These are phyloP conservation scores for Alternaria gaisen DNA, from an alignment of 2,329 filamentous ascomycete genomes.

Conservation along the genomic window DNA sequence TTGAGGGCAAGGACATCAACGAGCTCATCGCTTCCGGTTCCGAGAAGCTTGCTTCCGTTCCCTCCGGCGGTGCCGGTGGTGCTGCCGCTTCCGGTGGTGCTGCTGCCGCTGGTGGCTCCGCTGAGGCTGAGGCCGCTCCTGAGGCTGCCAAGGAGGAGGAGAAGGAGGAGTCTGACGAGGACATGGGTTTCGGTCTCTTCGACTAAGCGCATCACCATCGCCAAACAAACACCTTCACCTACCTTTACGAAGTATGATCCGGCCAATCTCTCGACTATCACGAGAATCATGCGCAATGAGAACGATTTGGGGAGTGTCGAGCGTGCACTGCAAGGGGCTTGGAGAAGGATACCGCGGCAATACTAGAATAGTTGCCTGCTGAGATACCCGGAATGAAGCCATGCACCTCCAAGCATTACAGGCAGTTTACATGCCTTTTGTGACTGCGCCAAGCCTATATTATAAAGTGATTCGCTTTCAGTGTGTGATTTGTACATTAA, in stretches of 20 bases:
- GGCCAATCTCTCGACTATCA: constrained; percentile 39
- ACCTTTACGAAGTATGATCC: constrained; percentile 41
- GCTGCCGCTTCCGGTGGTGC: constrained; percentile 71
- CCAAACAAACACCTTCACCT: constrained; percentile 16
- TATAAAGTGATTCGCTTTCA: background rate
- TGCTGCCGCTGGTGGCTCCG: constrained; percentile 71
- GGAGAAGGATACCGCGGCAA: constrained; percentile 31
- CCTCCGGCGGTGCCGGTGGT: constrained; percentile 84
- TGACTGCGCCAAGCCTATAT: background rate
- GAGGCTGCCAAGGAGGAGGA: constrained; percentile 75
- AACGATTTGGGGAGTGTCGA: constrained; percentile 48
- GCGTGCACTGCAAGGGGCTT: constrained; percentile 43
- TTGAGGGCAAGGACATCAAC: constrained; percentile 89
- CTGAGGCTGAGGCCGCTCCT: constrained; percentile 56
- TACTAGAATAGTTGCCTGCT: constrained; percentile 29
- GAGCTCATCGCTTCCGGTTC: constrained; percentile 94
- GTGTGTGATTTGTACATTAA: too few relatives aligned
- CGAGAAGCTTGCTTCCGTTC: constrained; percentile 95
- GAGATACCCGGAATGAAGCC: constrained; percentile 50
- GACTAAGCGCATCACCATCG: constrained; percentile 58
- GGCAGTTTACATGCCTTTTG: background rate
- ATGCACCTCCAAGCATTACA: constrained; percentile 38
- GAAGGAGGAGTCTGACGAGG: constrained; percentile 77
- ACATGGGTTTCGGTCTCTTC: constrained; percentile 80
- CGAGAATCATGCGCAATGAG: constrained; percentile 46